Percentiles rank a stretch among this genome's conserved stretches.
Conservation (phyloP, 2,329 filamentous ascomycete species). For the Aspergillus bombycis region DNA sequence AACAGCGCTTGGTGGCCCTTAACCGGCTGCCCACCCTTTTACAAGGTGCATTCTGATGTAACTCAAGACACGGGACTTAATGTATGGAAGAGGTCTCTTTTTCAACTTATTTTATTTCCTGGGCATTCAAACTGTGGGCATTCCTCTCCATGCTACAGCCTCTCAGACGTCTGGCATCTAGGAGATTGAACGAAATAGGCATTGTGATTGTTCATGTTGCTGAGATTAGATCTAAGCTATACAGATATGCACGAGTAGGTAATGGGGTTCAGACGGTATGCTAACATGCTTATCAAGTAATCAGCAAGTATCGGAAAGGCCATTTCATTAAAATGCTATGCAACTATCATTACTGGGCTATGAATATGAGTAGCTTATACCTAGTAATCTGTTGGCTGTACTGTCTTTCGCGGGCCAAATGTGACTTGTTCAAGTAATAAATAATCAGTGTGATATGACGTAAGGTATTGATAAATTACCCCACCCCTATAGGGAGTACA, state of each 20-base stretch:
- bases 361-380: background rate
- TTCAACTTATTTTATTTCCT: background rate
- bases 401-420: background rate
- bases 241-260: background rate
- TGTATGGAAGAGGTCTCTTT: background rate
- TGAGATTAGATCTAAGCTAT: background rate
- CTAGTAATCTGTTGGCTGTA: background rate
- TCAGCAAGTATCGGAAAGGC: too few species aligned
- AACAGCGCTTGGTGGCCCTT: constrained; percentile 27
- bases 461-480: background rate
- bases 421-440: too few species aligned
- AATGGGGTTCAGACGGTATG: background rate
- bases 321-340: too few species aligned
- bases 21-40: background rate
- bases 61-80: background rate
- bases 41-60: background rate
- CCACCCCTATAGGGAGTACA: background rate
- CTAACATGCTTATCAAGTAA: background rate
- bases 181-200: background rate
- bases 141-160: background rate
- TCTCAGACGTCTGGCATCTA: background rate
- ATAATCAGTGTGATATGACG: background rate
- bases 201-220: background rate
- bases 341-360: background rate
- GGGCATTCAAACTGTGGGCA: background rate